Base-by-base conservation (phyloP, 352 stramenopile species). In the Phytophthora citricola region DNA sequence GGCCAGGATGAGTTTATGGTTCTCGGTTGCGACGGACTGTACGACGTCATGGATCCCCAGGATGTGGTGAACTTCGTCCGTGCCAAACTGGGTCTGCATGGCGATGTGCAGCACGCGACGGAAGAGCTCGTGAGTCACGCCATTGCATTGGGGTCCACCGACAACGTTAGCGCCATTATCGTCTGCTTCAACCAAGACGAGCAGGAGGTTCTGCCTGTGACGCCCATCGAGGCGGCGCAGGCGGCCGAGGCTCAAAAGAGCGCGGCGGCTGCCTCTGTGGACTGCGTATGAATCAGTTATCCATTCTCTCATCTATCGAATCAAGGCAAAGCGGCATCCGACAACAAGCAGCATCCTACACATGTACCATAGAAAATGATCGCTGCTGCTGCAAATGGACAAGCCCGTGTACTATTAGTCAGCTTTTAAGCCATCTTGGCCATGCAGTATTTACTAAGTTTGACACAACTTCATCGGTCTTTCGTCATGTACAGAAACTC, bases 101-200 rank as follows among this genome's bases (percentile, higher is more conserved):
- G 79, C 49, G 73, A 91, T 43, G 85, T 92, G 27, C 86, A 94
- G 64, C 85, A 94, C 55, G 83, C 81, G 34, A 89, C 83, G 22
- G 84, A 96, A 43, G 84, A 93, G 65, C 82, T 96, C 47, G 85
- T 96, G 17, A 90, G 83, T 47, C 79, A 92, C 56, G 88, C 88
- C 24, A 90, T 96, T 57, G 85, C 75, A 49, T 81, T 92, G 39
- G 87, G 87, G 36, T 94, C 86, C 14, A 85, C 76, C 1, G 88
- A 96, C 75, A 96, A 96, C 55, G 88, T 96, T 34, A 96, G 78
- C 34, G 86, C 79, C 17, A 80, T 94, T 24, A 74, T 96, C 53
- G 72, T 94, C 38, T 91, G 81, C 67, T 88, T 95, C 39, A 87
- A 93, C 71, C 84, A 91, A 44, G 71, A 78, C 50, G 64, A 74